Conservation (phyloP, 805 yeast genomes). For the Isabelozyma heimii region DNA sequence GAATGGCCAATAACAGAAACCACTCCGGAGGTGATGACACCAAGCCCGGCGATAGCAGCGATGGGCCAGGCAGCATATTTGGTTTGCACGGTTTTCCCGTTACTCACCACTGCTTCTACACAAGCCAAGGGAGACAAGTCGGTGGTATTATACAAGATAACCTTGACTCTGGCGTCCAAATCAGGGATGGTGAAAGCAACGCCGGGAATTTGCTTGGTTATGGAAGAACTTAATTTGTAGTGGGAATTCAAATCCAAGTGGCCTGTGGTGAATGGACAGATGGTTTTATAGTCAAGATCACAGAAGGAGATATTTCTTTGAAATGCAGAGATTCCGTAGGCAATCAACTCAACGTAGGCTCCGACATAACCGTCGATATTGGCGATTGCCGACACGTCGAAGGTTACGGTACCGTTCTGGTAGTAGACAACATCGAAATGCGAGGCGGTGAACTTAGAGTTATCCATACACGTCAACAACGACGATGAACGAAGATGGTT, state of each 20-base stretch:
- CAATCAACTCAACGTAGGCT: slow-evolving; percentile 64
- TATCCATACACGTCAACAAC: slow-evolving; percentile 85
- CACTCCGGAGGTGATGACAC: slow-evolving; percentile 82
- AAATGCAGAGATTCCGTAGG: slow-evolving; percentile 75
- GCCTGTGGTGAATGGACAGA: slow-evolving; percentile 86
- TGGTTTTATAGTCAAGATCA: slow-evolving; percentile 44
- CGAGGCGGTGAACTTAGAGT: slow-evolving; percentile 83
- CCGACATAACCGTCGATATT: slow-evolving; percentile 70
- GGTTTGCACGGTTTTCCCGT: slow-evolving; percentile 93
- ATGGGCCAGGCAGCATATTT: slow-evolving; percentile 94
- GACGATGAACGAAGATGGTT: slow-evolving; percentile 54
- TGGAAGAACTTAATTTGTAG: slow-evolving; percentile 39
- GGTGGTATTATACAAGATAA: slow-evolving; percentile 54
- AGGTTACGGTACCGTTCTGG: slow-evolving; percentile 59
- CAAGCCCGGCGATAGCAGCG: slow-evolving; percentile 86
- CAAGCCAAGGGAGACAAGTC: slow-evolving; percentile 69
- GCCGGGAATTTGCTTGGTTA: slow-evolving; percentile 62
- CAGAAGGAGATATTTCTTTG: slow-evolving; percentile 62
- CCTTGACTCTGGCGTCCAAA: slow-evolving; percentile 86
- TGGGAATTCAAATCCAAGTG: slow-evolving; percentile 68
- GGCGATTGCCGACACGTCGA: slow-evolving; percentile 75
- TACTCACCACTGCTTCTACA: slow-evolving; percentile 80
- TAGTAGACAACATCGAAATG: slow-evolving; percentile 72
- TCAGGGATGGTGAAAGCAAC: slow-evolving; percentile 91
- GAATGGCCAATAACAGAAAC: slow-evolving; percentile 86